A percentile compares a stretch with the other conserved stretches of the same genome.
Conservation (phyloP, 2,329 filamentous ascomycete species). For the Colletotrichum tofieldiae region DNA sequence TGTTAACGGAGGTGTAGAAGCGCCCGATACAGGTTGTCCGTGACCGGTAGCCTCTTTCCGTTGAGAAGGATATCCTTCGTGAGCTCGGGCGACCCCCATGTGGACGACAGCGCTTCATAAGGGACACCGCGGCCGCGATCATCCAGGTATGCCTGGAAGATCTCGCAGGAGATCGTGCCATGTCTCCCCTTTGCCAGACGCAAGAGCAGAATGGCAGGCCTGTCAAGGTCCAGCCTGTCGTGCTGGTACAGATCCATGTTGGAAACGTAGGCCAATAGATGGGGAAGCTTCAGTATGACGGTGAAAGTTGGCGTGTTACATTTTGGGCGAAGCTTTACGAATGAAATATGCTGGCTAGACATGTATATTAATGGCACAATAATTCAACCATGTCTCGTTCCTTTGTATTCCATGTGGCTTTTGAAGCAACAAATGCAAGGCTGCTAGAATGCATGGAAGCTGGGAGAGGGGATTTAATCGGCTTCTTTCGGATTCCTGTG, state of each 20-base stretch:
- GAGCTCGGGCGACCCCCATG: constrained; percentile 36
- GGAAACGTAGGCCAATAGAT: no score
- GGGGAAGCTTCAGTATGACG: background rate
- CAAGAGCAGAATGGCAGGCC: background rate
- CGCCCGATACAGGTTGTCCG: background rate
- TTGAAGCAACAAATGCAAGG: background rate
- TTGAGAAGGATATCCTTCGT: background rate
- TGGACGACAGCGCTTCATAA: constrained; percentile 45
- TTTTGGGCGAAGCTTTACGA: background rate
- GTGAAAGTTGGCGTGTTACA: no score
- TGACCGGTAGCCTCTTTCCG: background rate
- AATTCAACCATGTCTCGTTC: background rate
- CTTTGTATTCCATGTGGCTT: fast-evolving
- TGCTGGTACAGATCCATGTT: background rate
- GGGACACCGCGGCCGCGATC: constrained; percentile 11
- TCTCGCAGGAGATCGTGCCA: background rate
- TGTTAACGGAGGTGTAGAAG: background rate
- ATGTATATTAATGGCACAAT: background rate
- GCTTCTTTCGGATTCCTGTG: background rate
- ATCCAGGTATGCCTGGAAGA: background rate
- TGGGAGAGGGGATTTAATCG: background rate
- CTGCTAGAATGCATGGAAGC: background rate
- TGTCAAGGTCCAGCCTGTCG: background rate
- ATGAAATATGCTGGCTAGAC: no score
- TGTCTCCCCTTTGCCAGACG: background rate